Evolutionary conservation across 108 stramenopile genomes (phyloP).

Genomic region (Skeletonema marinoi): DNA sequence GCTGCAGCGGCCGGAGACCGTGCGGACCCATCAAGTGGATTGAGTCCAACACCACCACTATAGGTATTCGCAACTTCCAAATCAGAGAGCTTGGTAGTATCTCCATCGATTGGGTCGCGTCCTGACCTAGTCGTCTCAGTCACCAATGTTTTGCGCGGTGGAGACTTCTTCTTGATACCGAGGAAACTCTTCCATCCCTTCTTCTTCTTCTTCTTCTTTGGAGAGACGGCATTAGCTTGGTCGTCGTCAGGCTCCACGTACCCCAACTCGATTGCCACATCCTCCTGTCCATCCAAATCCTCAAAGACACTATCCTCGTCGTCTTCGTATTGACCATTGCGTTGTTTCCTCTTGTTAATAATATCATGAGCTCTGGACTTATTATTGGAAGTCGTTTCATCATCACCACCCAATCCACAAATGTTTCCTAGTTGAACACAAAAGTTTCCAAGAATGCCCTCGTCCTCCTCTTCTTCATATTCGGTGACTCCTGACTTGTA

Average conservation of each 20-base stretch:
- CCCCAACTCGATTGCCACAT: constrained; percentile 74
- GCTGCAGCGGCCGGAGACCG: background rate
- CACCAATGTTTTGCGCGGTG: background rate
- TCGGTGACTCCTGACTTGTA: background rate
- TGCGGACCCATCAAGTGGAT: background rate
- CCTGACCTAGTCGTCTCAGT: constrained; percentile 2
- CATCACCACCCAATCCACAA: constrained; percentile 2
- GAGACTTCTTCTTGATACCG: constrained; percentile 4
- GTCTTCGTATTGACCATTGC: background rate
- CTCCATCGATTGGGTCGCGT: constrained; percentile 20
- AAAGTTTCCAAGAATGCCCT: background rate
- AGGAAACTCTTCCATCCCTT: constrained; percentile 18
- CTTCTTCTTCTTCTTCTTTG: background rate
- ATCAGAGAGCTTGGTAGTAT: background rate
- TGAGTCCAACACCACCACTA: background rate
- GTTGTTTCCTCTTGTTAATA: background rate
- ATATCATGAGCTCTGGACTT: background rate
- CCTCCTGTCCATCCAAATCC: constrained; percentile 45
- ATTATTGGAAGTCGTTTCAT: background rate
- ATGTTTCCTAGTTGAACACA: constrained; percentile 1
- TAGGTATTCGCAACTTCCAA: background rate
- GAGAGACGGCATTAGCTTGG: background rate
- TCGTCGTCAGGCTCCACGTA: constrained; percentile 48
- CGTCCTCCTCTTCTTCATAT: background rate
- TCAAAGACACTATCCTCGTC: constrained; percentile 18